Evolutionary conservation across 148 eudicot genomes (phyloP), one percentile per base, ranked within the genome.

Genomic region (Chenopodium quinoa): DNA sequence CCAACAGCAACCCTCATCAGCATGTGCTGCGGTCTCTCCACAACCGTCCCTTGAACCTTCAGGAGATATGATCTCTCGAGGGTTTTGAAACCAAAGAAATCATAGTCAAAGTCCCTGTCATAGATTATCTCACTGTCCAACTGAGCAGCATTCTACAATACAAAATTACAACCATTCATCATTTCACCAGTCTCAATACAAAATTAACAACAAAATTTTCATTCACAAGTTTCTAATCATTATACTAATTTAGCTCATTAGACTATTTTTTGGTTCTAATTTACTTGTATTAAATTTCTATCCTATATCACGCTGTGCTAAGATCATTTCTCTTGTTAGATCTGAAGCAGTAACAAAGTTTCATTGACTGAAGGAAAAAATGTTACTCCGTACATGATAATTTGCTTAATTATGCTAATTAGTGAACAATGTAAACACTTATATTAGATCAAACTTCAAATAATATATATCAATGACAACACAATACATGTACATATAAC

Each of bases 1-100:
- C 99, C 99, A 80, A 96, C 97, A 76, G 98, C 78, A 81, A 96
- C 99, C 80, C 99, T 89, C 99, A 96, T 96, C 81, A 96, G 37
- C 98, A 96, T 96, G 75, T 96, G 99, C 60, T 96, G 99, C 9
- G 99, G 99, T 81, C 99, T 90, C 82, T 96, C 99, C 32, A 93
- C 98, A 62, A 93, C 94, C 48, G 88, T 93, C 37, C 97, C 95
- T 73, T 89, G 79, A 12, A 91, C 82, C 88, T 92, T 96, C 75
- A 96, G 69, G 71, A 96, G 90, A 75, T 96, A 96, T 54, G 99
- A 96, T 75, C 98, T 93, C 89, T 93, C 99, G 68, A 96, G 92
- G 81, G 99, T 96, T 85, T 96, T 96, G 64, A 96, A 96, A 47
- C 99, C 99, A 87, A 93, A 96, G 83, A 91, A 96, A 79, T 96